Percentiles rank a stretch among this genome's conserved stretches.
Conservation (phyloP, 352 stramenopile species). For the Phytopythium chamaehyphon region DNA sequence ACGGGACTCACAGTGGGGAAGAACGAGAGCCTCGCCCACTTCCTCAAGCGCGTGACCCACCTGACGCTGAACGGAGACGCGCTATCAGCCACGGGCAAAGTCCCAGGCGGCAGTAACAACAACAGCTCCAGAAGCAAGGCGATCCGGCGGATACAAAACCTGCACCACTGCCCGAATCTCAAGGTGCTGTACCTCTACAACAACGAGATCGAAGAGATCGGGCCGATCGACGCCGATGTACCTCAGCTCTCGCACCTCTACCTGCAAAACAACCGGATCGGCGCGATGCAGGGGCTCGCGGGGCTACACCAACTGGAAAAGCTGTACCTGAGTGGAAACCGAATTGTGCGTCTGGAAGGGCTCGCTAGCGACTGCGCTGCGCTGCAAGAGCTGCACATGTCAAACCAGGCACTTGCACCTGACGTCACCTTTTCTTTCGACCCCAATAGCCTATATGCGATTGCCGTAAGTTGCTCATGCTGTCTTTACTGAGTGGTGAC, state of each 20-base stretch:
- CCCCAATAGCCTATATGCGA: conserved; percentile 25
- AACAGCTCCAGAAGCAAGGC: conserved; percentile 2
- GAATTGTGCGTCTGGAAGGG: conserved; percentile 54
- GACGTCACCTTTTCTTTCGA: conserved; percentile 42
- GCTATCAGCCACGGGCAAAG: conserved; percentile 20
- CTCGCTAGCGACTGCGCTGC: conserved; percentile 13
- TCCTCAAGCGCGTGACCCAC: conserved; percentile 72
- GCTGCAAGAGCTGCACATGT: conserved; percentile 65
- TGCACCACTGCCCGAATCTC: conserved; percentile 60
- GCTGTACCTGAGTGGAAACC: conserved; percentile 67
- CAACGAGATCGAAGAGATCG: conserved; percentile 55
- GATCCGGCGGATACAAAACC: conserved; percentile 47
- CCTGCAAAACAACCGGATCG: conserved; percentile 65
- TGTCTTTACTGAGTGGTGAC: neutral
- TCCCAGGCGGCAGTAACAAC: neutral
- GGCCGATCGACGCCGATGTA: conserved; percentile 39
- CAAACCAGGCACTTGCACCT: conserved; percentile 42
- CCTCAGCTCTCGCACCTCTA: conserved; percentile 65
- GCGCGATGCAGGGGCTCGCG: conserved; percentile 46
- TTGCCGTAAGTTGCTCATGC: conserved; percentile 24
- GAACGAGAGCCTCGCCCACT: conserved; percentile 53
- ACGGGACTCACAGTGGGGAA: conserved; percentile 72
- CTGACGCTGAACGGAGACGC: conserved; percentile 51
- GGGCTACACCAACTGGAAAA: conserved; percentile 50
- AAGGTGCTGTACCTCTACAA: conserved; percentile 81